Conservation (phyloP, 2,329 filamentous ascomycete genomes). For the Sporothrix globosa region DNA sequence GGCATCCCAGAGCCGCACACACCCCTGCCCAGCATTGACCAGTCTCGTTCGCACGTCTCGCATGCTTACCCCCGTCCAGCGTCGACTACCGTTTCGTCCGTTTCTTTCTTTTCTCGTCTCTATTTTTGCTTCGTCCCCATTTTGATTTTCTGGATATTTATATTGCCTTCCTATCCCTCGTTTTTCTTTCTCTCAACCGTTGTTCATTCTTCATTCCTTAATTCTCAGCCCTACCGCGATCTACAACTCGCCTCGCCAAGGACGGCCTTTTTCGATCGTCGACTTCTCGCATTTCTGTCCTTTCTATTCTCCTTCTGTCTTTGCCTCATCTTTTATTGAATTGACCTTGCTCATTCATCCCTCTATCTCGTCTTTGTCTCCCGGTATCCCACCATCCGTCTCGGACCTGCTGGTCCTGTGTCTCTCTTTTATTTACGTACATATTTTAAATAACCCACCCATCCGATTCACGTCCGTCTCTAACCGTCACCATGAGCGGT, state of each 20-base stretch:
- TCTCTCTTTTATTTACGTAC: background rate
- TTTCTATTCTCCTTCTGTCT: background rate
- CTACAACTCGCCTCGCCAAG: background rate
- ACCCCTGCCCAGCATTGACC: background rate
- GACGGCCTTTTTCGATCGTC: background rate
- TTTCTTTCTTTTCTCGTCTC: background rate
- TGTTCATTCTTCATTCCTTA: background rate
- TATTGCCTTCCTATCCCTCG: background rate
- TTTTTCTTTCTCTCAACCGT: background rate
- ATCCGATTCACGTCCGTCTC: background rate
- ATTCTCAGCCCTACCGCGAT: slow-evolving; percentile 10
- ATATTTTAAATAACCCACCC: background rate
- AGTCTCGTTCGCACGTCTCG: background rate
- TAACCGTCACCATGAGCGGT: slow-evolving; percentile 16
- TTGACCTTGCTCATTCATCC: no score
- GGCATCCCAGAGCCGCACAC: slow-evolving; percentile 11
- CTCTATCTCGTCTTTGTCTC: background rate
- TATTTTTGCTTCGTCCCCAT: background rate
- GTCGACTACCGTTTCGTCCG: background rate
- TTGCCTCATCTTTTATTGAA: background rate
- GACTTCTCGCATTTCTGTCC: background rate
- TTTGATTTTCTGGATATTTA: background rate
- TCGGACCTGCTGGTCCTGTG: background rate
- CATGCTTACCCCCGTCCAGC: background rate
- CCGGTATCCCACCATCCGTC: background rate